Percentiles rank a stretch among this genome's conserved stretches.
These are phyloP conservation scores for Colletotrichum falcatum DNA, from an alignment of 2,329 filamentous ascomycete species.

Conservation along the genomic window DNA sequence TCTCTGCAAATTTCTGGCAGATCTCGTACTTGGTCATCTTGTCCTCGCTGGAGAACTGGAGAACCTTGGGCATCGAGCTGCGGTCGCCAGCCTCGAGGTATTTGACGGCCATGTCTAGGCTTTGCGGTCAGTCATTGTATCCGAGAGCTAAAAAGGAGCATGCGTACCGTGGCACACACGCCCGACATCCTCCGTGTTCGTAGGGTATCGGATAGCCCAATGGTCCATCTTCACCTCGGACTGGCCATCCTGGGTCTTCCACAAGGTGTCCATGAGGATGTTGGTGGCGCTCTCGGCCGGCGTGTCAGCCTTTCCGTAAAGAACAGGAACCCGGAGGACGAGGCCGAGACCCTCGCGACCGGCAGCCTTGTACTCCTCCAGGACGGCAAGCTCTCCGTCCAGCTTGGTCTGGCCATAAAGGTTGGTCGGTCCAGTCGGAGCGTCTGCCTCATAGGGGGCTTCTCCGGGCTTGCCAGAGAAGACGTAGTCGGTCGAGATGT, in stretches of 20 bases:
- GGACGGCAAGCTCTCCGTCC: conserved; percentile 71
- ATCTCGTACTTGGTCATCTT: conserved; percentile 92
- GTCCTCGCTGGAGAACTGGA: conserved; percentile 91
- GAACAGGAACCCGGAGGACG: conserved; percentile 82
- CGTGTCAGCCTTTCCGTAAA: conserved; percentile 82
- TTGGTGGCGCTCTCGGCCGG: conserved; percentile 87
- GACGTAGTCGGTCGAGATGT: conserved; percentile 87
- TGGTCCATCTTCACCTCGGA: conserved; percentile 83
- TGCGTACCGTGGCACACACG: conserved; percentile 76
- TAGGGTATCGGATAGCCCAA: conserved; percentile 86
- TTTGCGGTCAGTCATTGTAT: conserved; percentile 33
- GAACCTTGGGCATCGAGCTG: conserved; percentile 71
- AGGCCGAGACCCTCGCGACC: conserved; percentile 69
- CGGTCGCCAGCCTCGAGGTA: conserved; percentile 68
- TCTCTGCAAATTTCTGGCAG: conserved; percentile 80
- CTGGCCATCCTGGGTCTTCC: conserved; percentile 75
- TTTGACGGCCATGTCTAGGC: conserved; percentile 75
- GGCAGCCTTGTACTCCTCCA: conserved; percentile 67
- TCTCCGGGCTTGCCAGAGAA: conserved; percentile 81
- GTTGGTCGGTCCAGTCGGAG: conserved; percentile 78
- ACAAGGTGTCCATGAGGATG: conserved; percentile 79
- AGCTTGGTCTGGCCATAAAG: conserved; percentile 75
- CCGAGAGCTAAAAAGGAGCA: too few species aligned
- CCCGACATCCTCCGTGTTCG: conserved; percentile 88
- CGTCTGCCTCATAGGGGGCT: conserved; percentile 80